Evolutionary conservation across 352 stramenopile genomes (phyloP).

Genomic region (Pythium monospermum): DNA sequence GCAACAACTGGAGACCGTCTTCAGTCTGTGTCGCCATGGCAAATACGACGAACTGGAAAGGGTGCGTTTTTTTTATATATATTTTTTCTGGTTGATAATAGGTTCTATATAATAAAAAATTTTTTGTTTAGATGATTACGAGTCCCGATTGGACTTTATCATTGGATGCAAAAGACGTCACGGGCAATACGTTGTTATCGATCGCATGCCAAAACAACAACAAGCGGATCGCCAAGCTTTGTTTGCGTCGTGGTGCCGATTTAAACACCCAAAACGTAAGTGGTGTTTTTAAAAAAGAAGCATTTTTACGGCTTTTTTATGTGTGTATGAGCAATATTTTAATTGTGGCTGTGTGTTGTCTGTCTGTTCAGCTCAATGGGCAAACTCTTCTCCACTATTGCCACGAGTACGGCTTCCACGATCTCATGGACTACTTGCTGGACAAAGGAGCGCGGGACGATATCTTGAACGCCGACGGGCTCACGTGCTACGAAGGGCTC

Average conservation of each 20-base stretch:
- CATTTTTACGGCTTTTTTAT: too few species aligned
- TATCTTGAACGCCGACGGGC: constrained; percentile 89
- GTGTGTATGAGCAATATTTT: too few species aligned
- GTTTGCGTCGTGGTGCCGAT: constrained; percentile 87
- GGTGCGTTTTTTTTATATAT: constrained; percentile 28
- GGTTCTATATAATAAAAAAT: neutral
- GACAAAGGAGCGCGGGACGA: constrained; percentile 92
- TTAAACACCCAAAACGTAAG: constrained; percentile 92
- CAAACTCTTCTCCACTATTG: constrained; percentile 93
- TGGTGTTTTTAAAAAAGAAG: neutral
- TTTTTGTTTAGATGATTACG: constrained; percentile 60
- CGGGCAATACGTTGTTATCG: constrained; percentile 92
- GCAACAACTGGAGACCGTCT: constrained; percentile 87
- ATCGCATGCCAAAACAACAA: constrained; percentile 95
- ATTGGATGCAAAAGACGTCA: constrained; percentile 91
- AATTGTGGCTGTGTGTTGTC: neutral
- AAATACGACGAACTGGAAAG: constrained; percentile 87
- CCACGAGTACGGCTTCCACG: constrained; percentile 92
- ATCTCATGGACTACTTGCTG: constrained; percentile 93
- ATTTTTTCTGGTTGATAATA: constrained; percentile 9
- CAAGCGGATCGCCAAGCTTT: constrained; percentile 94
- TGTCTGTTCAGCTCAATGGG: constrained; percentile 63
- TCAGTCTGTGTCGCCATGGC: constrained; percentile 86
- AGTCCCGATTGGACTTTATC: constrained; percentile 86
- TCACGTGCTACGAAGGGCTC: constrained; percentile 94